These are phyloP conservation scores for Akanthomyces muscarius DNA, from an alignment of 2,329 filamentous ascomycete species.

Conservation along the genomic window DNA sequence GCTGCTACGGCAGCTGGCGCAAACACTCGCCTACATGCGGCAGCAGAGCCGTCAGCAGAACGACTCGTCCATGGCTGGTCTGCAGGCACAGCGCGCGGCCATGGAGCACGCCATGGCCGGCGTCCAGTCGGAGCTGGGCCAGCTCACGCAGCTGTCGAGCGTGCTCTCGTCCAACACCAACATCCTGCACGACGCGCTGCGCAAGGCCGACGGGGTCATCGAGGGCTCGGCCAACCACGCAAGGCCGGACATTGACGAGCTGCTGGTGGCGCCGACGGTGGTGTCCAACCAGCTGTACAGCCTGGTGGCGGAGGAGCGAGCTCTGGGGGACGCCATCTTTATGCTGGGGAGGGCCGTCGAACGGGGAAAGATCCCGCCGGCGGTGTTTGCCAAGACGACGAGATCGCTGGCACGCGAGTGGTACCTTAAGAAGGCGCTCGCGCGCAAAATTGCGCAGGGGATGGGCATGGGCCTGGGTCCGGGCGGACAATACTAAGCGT, in stretches of 20 bases:
- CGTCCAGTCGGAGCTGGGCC: constrained; percentile 69
- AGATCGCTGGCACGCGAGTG: constrained; percentile 71
- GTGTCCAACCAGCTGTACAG: constrained; percentile 91
- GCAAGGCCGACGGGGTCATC: constrained; percentile 74
- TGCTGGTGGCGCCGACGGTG: constrained; percentile 89
- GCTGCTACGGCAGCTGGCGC: constrained; percentile 71
- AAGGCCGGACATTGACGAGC: constrained; percentile 78
- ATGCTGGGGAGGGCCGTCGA: constrained; percentile 73
- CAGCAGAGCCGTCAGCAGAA: constrained; percentile 68
- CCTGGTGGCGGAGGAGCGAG: constrained; percentile 82
- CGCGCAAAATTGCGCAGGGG: constrained; percentile 70
- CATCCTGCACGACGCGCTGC: constrained; percentile 72
- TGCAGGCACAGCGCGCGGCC: constrained; percentile 74
- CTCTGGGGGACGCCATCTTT: constrained; percentile 81
- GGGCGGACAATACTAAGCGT: constrained; percentile 17
- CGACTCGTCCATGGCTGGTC: constrained; percentile 66
- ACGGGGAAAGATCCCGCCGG: constrained; percentile 63
- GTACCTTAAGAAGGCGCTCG: constrained; percentile 78
- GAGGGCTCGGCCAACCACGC: constrained; percentile 64
- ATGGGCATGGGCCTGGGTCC: constrained; percentile 58
- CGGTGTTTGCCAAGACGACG: constrained; percentile 76
- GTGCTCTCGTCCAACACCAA: constrained; percentile 72
- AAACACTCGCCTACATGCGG: constrained; percentile 64
- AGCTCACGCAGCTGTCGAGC: constrained; percentile 66
- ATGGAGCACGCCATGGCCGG: constrained; percentile 65